Base-by-base conservation (phyloP, 495 filamentous ascomycete species). In the Lasiosphaeriaceae sp. region DNA sequence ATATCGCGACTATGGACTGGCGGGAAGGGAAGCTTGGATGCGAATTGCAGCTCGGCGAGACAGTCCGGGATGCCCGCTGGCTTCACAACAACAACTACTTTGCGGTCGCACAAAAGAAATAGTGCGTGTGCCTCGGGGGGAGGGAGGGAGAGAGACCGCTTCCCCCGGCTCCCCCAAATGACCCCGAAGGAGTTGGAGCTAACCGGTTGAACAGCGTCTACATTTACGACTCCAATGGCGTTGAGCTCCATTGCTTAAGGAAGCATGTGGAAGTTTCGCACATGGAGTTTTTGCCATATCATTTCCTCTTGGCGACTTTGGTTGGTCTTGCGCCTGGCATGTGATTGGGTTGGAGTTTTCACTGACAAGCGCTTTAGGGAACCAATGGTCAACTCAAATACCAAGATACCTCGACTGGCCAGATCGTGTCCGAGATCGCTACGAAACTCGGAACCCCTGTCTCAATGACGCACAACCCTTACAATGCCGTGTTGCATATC, bases 1-100 rank as follows among this genome's bases (percentile, higher is more conserved):
- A 98, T 86, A 77, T 98, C 63, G 92, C 94, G 56, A 92, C 89
- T 2, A 94, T 97, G 84, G 93, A 98, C 73, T 98, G 94, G 94
- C 81, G 94, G 57, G 84, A 88, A 56, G 95, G 92, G 12, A 96
- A 90, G 64, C 71, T 97, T 39, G 90, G 88, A 3, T 96, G 89
- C 64, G 94, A 98, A 71, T 65, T 97, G 54, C 90, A 98, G 61
- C 78, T 97, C 52, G 81, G 82, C 26, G 94, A 97, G 75, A 97
- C 91, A 0, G 83, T 97, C 5, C 75, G 92, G 35, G 92, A 96
- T 77, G 90, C 86, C 17, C 85, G 83, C 63, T 98, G 92, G 90
- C 78, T 98, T 54, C 93, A 98, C 71, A 97, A 96, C 63, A 90
- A 96, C 69, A 92, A 96, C 62, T 91, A 81, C 72, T 96, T 97